Evolutionary conservation across 805 yeast genomes (phyloP).

Genomic region (Schwanniomyces polymorphus): DNA sequence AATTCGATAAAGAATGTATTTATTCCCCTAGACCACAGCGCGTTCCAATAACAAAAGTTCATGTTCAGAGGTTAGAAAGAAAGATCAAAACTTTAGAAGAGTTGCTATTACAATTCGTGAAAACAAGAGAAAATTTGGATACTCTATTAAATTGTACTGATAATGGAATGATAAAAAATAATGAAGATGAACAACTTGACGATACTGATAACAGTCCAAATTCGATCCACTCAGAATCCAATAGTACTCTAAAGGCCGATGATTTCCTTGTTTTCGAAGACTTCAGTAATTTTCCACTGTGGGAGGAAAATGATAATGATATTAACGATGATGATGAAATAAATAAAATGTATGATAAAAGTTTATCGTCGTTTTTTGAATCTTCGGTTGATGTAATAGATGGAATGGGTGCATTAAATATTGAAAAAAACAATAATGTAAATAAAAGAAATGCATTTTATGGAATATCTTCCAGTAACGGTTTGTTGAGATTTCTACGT

Average conservation of each 20-base stretch:
- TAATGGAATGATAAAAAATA: not conserved
- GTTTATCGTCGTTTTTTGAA: not conserved
- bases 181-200: not conserved
- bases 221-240: not conserved
- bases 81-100: constrained; percentile 4
- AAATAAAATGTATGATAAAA: not conserved
- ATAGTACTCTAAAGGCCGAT: not conserved
- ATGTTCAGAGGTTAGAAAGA: constrained; percentile 6
- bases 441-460: constrained; percentile 5
- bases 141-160: not conserved
- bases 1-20: constrained; percentile 7
- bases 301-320: not conserved
- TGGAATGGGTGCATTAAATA: constrained; percentile 12
- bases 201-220: not conserved
- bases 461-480: constrained; percentile 10
- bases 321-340: not conserved
- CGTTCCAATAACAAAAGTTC: constrained; percentile 5
- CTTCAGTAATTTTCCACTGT: not conserved
- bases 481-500: constrained; percentile 4
- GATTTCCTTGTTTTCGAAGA: constrained; percentile 1
- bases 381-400: constrained; percentile 3
- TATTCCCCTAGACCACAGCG: constrained; percentile 8
- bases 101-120: not conserved
- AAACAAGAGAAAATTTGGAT: not conserved
- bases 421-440: constrained; percentile 2